A percentile compares a stretch with the other conserved stretches of the same genome.
Conservation (phyloP, 2,329 filamentous ascomycete species). For the Penicillium italicum region DNA sequence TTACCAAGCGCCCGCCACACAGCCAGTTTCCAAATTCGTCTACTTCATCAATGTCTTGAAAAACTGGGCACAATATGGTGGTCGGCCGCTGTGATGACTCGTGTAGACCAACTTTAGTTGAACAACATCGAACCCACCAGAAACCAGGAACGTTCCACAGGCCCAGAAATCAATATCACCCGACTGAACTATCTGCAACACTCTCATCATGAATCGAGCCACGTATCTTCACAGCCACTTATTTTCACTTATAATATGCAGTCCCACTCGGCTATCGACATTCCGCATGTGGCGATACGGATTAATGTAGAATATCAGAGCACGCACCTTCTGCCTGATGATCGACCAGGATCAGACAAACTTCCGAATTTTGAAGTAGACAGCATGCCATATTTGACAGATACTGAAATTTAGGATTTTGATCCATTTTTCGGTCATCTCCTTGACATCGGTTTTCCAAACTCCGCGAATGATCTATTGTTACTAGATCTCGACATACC, state of each 20-base stretch:
- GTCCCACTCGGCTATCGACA: neutral
- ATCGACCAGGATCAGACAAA: neutral
- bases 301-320: neutral
- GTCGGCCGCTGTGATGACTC: conserved; percentile 15
- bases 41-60: conserved; percentile 12
- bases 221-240: neutral
- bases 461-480: conserved; percentile 1
- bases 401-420: neutral
- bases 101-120: conserved; percentile 11
- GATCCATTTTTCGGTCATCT: conserved; percentile 15
- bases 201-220: neutral
- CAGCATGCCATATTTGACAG: neutral
- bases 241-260: neutral
- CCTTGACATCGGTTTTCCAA: conserved; percentile 14
- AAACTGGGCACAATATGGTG: conserved; percentile 14
- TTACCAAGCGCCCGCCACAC: conserved; percentile 9
- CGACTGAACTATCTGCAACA: no score
- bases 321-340: neutral
- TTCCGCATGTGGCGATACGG: neutral
- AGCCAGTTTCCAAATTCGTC: conserved; percentile 7
- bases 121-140: conserved; percentile 8
- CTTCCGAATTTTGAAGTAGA: neutral
- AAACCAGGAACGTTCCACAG: conserved; percentile 3
- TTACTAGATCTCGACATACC: conserved; percentile 2
- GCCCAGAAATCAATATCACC: neutral